Conservation (phyloP, 2,329 filamentous ascomycete species). For the Mycosphaerella sp. region DNA sequence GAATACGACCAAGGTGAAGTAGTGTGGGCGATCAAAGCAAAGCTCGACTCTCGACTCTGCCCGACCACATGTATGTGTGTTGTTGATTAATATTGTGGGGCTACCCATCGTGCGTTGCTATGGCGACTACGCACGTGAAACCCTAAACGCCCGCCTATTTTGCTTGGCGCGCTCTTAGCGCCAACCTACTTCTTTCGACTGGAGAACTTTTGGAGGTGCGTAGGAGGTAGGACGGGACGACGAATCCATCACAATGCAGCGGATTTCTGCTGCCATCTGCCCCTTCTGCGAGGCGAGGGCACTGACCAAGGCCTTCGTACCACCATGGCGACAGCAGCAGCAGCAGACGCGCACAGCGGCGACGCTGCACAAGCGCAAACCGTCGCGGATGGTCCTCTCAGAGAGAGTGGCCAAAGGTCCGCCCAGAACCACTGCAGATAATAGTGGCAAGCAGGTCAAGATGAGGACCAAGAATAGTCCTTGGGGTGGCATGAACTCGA, state of each 20-base stretch:
- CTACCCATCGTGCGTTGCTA: not conserved
- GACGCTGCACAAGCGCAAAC: slow-evolving; percentile 39
- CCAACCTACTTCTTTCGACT: too few species aligned
- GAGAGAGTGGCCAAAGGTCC: slow-evolving; percentile 37
- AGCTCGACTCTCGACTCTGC: too few species aligned
- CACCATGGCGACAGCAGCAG: slow-evolving; percentile 34
- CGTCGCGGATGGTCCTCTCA: slow-evolving; percentile 49
- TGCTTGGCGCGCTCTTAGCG: too few species aligned
- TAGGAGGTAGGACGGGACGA: too few species aligned
- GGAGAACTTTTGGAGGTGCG: too few species aligned
- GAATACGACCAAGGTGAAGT: not conserved
- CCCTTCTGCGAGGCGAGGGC: slow-evolving; percentile 39
- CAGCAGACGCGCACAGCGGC: slow-evolving; percentile 37
- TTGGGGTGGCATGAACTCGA: slow-evolving; percentile 56
- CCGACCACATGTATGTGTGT: too few species aligned
- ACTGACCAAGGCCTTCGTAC: slow-evolving; percentile 23
- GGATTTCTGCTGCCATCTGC: slow-evolving; percentile 31
- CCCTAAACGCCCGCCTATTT: not conserved
- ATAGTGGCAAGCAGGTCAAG: slow-evolving; percentile 29
- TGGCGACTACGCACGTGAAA: not conserved
- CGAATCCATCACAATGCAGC: slow-evolving; percentile 23
- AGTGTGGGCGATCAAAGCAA: not conserved
- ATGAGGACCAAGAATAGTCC: slow-evolving; percentile 45
- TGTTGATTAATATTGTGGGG: too few species aligned
- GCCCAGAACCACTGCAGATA: slow-evolving; percentile 13